phyloP scores from a whole-genome alignment of 2,329 filamentous ascomycete genomes.

The Beauveria bassiana region DNA sequence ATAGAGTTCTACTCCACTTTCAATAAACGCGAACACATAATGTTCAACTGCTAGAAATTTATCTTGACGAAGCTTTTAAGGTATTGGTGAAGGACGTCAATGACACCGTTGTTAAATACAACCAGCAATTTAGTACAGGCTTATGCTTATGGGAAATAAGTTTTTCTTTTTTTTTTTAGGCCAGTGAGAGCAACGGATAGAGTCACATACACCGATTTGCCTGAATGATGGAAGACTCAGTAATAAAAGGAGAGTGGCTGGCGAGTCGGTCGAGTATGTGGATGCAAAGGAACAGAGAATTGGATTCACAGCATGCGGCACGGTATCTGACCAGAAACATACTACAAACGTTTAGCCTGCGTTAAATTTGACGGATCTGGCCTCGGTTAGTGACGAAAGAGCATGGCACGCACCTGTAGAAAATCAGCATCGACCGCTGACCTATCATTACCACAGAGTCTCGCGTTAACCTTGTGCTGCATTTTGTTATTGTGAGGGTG shows the following conservation, averaged over 20 bases:
- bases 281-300: conserved; percentile 16
- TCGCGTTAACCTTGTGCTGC: conserved; percentile 18
- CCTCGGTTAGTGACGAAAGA: conserved; percentile 19
- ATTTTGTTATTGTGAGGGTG: conserved; percentile 14
- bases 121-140: not conserved
- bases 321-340: conserved; percentile 17
- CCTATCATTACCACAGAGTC: conserved; percentile 21
- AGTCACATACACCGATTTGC: conserved; percentile 21
- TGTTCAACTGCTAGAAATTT: conserved; percentile 17
- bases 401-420: conserved; percentile 21
- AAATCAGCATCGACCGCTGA: conserved; percentile 10
- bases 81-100: conserved; percentile 19
- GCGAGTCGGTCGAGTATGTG: conserved; percentile 16
- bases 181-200: conserved; percentile 22
- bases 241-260: conserved; percentile 21
- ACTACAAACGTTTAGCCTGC: conserved; percentile 18
- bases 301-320: conserved; percentile 18
- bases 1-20: conserved; percentile 16
- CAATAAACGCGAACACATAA: conserved; percentile 21
- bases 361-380: conserved; percentile 21
- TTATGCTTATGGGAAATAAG: conserved; percentile 7
- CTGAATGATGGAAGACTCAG: not conserved
- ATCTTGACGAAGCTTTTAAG: conserved; percentile 13
- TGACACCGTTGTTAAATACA: conserved; percentile 20
- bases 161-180: conserved; percentile 18